Evolutionary conservation across 2,329 filamentous ascomycete species (phyloP).

Genomic region (Penicillium sp.): DNA sequence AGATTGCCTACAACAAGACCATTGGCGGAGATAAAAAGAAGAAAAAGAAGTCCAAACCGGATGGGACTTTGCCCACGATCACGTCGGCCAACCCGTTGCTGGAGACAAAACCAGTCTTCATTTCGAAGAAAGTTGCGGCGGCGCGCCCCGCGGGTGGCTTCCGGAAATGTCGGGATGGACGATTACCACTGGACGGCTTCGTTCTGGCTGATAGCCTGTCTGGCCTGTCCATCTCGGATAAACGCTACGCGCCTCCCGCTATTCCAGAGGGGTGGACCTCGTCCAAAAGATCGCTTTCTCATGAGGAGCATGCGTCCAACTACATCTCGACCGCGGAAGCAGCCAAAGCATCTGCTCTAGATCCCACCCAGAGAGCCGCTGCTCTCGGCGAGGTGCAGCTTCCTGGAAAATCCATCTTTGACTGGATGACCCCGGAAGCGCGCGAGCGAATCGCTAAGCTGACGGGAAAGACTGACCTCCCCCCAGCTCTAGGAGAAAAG

Average conservation of each 20-base stretch:
- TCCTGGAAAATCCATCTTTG: conserved; percentile 91
- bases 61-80: conserved; percentile 34
- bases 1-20: conserved; percentile 76
- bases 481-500: conserved; percentile 68
- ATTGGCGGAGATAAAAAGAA: conserved; percentile 80
- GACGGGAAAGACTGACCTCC: conserved; percentile 71
- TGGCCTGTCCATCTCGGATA: conserved; percentile 43
- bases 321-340: conserved; percentile 69
- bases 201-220: conserved; percentile 56
- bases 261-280: conserved; percentile 63
- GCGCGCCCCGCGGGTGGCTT: conserved; percentile 45
- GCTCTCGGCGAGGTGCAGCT: conserved; percentile 74
- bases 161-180: conserved; percentile 75
- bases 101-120: conserved; percentile 65
- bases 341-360: conserved; percentile 67
- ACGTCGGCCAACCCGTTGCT: conserved; percentile 58
- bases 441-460: conserved; percentile 69
- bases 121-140: conserved; percentile 57
- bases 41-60: conserved; percentile 51
- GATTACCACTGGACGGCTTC: conserved; percentile 74
- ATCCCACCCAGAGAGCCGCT: conserved; percentile 69
- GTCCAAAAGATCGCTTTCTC: conserved; percentile 42
- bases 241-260: conserved; percentile 41
- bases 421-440: conserved; percentile 74
- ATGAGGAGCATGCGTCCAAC: conserved; percentile 26